Evolutionary conservation across 768 basidiomycete genomes (phyloP).

Genomic region (Pleurotus ostreatus): DNA sequence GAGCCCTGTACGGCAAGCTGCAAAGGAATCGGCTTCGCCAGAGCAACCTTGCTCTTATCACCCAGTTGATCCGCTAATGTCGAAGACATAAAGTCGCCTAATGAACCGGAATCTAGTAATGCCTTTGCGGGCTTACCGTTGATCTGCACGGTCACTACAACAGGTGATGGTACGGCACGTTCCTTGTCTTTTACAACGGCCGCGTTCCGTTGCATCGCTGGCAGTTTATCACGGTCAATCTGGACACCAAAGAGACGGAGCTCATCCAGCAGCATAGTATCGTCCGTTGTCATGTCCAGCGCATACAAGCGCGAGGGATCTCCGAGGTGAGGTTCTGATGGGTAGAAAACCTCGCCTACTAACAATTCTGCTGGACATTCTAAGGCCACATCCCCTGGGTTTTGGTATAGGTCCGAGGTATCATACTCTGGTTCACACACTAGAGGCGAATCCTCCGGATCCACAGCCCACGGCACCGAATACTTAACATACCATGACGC

Average conservation of each 20-base stretch:
- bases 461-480: no score
- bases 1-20: slow-evolving; percentile 41
- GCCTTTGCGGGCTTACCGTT: slow-evolving; percentile 29
- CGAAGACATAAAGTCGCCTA: slow-evolving; percentile 37
- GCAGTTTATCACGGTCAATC: background rate
- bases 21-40: slow-evolving; percentile 28
- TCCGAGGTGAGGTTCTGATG: no score
- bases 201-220: slow-evolving; percentile 21
- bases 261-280: background rate
- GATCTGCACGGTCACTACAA: slow-evolving; percentile 24
- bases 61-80: slow-evolving; percentile 33
- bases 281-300: background rate
- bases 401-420: no score
- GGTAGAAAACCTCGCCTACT: no score
- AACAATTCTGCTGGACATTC: no score
- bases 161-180: slow-evolving; percentile 23
- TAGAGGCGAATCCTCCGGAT: no score
- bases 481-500: no score
- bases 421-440: no score
- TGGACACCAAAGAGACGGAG: background rate
- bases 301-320: background rate
- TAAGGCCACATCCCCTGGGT: no score
- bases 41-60: slow-evolving; percentile 12
- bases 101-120: slow-evolving; percentile 32
- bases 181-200: slow-evolving; percentile 14